Evolutionary conservation across 257 asterid genomes (phyloP).

Genomic region (Salvia hispanica): DNA sequence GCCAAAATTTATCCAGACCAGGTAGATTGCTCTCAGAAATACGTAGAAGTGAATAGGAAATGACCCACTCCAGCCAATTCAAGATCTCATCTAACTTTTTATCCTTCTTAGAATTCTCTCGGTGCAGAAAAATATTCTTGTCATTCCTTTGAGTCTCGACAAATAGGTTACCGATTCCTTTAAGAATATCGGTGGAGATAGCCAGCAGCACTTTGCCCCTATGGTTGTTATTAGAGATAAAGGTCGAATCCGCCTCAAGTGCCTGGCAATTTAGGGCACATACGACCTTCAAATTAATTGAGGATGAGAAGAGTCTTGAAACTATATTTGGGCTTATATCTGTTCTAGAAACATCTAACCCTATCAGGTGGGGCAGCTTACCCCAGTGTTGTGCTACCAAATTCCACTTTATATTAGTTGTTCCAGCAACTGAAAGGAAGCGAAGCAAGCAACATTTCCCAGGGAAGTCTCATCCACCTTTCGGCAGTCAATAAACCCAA

Average conservation of each 20-base stretch:
- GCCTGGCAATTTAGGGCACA: constrained; percentile 68
- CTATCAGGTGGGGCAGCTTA: constrained; percentile 60
- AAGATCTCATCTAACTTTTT: constrained; percentile 51
- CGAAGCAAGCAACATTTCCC: constrained; percentile 55
- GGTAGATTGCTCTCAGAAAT: constrained; percentile 74
- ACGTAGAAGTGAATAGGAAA: constrained; percentile 74
- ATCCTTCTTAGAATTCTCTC: constrained; percentile 51
- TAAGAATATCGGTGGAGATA: constrained; percentile 57
- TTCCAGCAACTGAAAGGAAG: constrained; percentile 78
- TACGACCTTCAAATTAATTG: constrained; percentile 58
- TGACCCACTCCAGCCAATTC: constrained; percentile 80
- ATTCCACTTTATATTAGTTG: constrained; percentile 62
- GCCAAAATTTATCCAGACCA: constrained; percentile 78
- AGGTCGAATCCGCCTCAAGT: constrained; percentile 60
- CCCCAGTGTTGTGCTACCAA: constrained; percentile 57
- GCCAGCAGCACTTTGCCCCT: constrained; percentile 68
- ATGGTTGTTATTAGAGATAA: constrained; percentile 50
- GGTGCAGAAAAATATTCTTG: constrained; percentile 52
- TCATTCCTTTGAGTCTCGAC: constrained; percentile 49
- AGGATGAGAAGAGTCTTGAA: constrained; percentile 54
- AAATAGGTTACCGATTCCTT: constrained; percentile 58
- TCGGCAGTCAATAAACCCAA: constrained; percentile 76
- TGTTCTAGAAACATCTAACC: constrained; percentile 85
- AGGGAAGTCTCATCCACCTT: constrained; percentile 63
- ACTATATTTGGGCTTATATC: constrained; percentile 49